Conservation (phyloP, 768 basidiomycete genomes). For the Gloeophyllum trabeum region DNA sequence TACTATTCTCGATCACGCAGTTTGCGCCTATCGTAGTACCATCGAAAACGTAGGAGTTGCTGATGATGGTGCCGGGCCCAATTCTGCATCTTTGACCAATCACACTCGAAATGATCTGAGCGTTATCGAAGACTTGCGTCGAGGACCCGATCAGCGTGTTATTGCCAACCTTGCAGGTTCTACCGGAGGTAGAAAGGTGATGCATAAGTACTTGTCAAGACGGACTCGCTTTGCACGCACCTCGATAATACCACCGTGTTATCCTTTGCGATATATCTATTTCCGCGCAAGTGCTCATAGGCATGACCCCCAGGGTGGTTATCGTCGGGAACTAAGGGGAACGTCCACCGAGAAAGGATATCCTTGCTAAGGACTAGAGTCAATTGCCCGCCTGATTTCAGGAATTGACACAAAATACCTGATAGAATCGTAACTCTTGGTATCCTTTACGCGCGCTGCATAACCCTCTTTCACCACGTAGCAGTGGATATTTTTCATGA, state of each 20-base stretch:
- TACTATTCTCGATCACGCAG: constrained; percentile 64
- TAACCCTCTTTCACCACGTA: constrained; percentile 84
- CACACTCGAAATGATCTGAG: constrained; percentile 59
- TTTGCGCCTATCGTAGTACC: constrained; percentile 59
- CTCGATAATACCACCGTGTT: constrained; percentile 74
- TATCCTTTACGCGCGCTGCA: constrained; percentile 89
- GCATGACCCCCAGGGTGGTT: constrained; percentile 73
- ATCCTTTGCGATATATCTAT: constrained; percentile 80
- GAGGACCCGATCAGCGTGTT: constrained; percentile 81
- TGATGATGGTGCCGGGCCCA: constrained; percentile 57
- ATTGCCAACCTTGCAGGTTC: constrained; percentile 73
- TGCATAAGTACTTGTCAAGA: constrained; percentile 1
- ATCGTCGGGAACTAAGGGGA: constrained; percentile 92
- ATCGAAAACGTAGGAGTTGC: constrained; percentile 78
- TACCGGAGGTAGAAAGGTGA: constrained; percentile 20
- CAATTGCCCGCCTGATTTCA: constrained; percentile 2
- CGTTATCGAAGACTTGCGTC: constrained; percentile 55
- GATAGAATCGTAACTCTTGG: constrained; percentile 81
- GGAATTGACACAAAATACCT: constrained; percentile 34
- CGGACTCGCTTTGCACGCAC: constrained; percentile 26
- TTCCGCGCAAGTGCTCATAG: constrained; percentile 83
- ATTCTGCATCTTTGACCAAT: constrained; percentile 70
- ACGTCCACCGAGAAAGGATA: constrained; percentile 87
- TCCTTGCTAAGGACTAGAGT: constrained; percentile 53
- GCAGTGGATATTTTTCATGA: constrained; percentile 91